Percentiles rank a stretch among this genome's conserved stretches.
phyloP scores from a whole-genome alignment of 345 rosid species.

The Isatis tinctoria region DNA sequence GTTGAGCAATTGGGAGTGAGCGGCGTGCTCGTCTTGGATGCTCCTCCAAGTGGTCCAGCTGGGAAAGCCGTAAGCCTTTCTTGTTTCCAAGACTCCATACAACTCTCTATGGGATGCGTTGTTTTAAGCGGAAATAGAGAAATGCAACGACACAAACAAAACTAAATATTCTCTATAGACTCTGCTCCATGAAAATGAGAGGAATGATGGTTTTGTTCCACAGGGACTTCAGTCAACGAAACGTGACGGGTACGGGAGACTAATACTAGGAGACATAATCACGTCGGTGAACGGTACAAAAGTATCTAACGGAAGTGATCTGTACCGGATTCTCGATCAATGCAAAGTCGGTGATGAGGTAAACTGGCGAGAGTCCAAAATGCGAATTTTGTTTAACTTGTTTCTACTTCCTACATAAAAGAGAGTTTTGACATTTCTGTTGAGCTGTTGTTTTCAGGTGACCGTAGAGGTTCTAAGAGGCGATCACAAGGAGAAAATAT shows the following conservation, averaged over 20 bases:
- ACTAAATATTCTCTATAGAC: too few relatives aligned
- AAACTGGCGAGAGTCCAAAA: neutral
- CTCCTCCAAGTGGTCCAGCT: conserved; percentile 90
- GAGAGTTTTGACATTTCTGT: neutral
- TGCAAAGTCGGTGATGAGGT: conserved; percentile 89
- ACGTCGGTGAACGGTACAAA: conserved; percentile 79
- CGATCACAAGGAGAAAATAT: conserved; percentile 88
- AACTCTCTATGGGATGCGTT: neutral
- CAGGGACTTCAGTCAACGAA: conserved; percentile 84
- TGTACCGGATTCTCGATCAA: conserved; percentile 89
- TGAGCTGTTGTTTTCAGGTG: conserved; percentile 36
- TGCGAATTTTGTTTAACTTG: too few relatives aligned
- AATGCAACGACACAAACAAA: neutral
- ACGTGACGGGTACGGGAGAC: conserved; percentile 87
- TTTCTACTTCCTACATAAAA: neutral
- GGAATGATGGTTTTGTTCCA: conserved; percentile 10
- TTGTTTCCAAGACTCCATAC: neutral
- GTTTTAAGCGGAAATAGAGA: neutral
- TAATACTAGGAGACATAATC: conserved; percentile 86
- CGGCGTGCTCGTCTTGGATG: conserved; percentile 97
- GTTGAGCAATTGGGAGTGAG: conserved; percentile 94
- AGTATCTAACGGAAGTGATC: conserved; percentile 77
- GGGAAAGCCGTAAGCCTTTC: conserved; percentile 80
- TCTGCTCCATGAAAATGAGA: neutral
- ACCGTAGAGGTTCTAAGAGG: conserved; percentile 86